Evolutionary conservation across 306 rosid genomes (phyloP).

Genomic region (Trifolium dubium): DNA sequence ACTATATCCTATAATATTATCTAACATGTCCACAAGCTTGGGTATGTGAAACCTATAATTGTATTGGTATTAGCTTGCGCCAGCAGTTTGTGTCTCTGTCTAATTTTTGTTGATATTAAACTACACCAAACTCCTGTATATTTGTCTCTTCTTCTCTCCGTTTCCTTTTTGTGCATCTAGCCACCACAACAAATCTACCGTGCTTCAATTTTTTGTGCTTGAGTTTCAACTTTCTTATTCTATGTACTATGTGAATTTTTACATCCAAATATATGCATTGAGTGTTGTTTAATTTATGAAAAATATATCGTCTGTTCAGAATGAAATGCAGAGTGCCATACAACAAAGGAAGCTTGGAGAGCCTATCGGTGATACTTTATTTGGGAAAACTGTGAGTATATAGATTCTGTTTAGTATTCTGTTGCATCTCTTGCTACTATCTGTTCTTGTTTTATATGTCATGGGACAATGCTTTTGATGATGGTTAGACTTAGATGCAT

Average conservation of each 20-base stretch:
- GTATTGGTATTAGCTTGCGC: not conserved
- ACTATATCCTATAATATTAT: too few relatives aligned
- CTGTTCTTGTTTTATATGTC: conserved; percentile 14
- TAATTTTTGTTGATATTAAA: not conserved
- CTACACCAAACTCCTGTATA: not conserved
- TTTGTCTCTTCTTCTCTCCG: not conserved
- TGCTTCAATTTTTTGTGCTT: not conserved
- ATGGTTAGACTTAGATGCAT: not conserved
- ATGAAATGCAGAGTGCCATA: conserved; percentile 69
- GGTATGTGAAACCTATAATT: not conserved
- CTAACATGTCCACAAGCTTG: not conserved
- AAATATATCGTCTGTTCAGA: conserved; percentile 53
- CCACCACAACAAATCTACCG: not conserved
- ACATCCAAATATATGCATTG: conserved; percentile 5
- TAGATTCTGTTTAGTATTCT: conserved; percentile 1
- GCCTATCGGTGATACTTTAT: conserved; percentile 74
- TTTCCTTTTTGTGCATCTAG: not conserved
- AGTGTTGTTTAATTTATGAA: conserved; percentile 7
- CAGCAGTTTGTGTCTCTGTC: not conserved
- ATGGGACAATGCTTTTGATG: not conserved
- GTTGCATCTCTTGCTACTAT: not conserved
- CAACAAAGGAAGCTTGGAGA: conserved; percentile 75
- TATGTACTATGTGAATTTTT: not conserved
- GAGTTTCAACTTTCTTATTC: conserved; percentile 7
- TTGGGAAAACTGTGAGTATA: conserved; percentile 84